Evolutionary conservation across 345 rosid genomes (phyloP).

Genomic region (Geranium rotundifolium): DNA sequence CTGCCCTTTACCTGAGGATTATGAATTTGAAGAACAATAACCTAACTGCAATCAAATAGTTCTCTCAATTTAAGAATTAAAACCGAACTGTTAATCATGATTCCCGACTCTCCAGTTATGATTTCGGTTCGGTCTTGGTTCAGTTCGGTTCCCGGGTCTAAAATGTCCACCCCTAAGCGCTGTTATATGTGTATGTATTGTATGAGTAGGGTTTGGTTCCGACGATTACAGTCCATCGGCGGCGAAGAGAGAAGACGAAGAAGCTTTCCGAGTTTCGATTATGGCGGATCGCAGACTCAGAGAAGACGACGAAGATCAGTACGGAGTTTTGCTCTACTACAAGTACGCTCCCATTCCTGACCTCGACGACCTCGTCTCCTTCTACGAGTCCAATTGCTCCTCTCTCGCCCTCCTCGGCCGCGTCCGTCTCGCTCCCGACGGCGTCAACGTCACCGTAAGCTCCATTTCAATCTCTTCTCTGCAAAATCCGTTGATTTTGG

Average conservation of each 20-base stretch:
- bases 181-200: too few species aligned
- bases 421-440: slow-evolving; percentile 63
- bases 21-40: too few species aligned
- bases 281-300: slow-evolving; percentile 2
- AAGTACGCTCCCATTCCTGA: slow-evolving; percentile 50
- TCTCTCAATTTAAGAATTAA: too few species aligned
- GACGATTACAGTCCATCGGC: neutral
- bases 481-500: neutral
- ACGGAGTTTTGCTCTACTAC: slow-evolving; percentile 76
- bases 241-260: neutral
- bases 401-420: slow-evolving; percentile 72
- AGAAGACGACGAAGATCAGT: slow-evolving; percentile 17
- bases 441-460: slow-evolving; percentile 87
- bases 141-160: too few species aligned
- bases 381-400: slow-evolving; percentile 70
- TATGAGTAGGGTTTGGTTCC: too few species aligned
- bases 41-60: too few species aligned
- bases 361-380: slow-evolving; percentile 49
- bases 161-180: too few species aligned
- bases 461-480: neutral
- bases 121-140: too few species aligned
- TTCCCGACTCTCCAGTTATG: too few species aligned
- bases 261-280: neutral
- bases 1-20: too few species aligned
- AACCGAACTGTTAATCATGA: too few species aligned